Base-by-base conservation (phyloP, 176 grass and related monocot genomes). In the Canna indica region DNA sequence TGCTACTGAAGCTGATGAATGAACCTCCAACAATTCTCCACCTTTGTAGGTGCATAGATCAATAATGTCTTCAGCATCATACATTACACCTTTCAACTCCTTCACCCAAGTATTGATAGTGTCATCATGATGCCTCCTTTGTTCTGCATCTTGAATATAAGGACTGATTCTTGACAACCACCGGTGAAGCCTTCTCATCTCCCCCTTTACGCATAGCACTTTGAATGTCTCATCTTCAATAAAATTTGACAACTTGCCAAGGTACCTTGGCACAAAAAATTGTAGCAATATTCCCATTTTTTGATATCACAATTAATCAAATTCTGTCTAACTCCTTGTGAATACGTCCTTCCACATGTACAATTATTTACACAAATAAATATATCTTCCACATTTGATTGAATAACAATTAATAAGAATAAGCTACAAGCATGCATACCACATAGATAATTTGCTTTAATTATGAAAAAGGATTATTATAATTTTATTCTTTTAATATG, bases 1-100 rank as follows among this genome's bases (percentile, higher is more conserved):
- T 70, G 48, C 67, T 13, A n/a, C 4, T 16, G 66, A 42, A 25
- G 65, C 9, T 5, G n/a, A 27, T 15, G 38, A 3, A 11, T 25
- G 20, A 69, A 5, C 59, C 4, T 9, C 14, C n/a, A 79, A 48
- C 28, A 62, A 38, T 5, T 77, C 80, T 10, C 36, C 35, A 60
- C 62, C 73, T 79, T 87, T 34, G 10, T 45, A 64, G n/a, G 61
- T 80, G 7, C 73, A 82, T n/a, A 46, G 20, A 28, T 87, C 85
- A 7, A 83, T 42, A 1, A 87, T 77, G 47, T 83, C 77, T 11
- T 83, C 80, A 26, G 73, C 80, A 35, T 87, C 77, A 20, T 83
- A 76, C 68, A 83, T 80, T 1, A 71, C 34, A 83, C 41, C n/a
- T n/a, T n/a, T n/a, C n/a, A n/a, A n/a, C n/a, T n/a, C n/a, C n/a